phyloP scores from a whole-genome alignment of 371 early-diverging fungal species.

The Syncephalastrum sp. region DNA sequence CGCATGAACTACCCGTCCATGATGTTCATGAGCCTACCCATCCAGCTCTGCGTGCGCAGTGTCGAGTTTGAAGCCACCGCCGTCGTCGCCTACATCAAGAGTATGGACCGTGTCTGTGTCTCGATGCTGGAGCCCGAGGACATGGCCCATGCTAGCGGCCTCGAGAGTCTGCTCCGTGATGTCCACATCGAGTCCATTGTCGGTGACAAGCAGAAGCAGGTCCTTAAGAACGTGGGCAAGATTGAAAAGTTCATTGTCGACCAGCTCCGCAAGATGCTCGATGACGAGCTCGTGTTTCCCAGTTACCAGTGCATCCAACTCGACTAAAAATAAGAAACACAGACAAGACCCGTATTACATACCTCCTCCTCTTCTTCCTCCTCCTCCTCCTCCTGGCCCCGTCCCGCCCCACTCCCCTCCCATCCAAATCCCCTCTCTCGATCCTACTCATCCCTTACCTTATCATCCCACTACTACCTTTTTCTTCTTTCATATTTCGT shows the following conservation, averaged over 20 bases:
- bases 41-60: conserved; percentile 78
- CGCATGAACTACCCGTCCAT: conserved; percentile 92
- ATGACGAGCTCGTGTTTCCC: conserved; percentile 91
- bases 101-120: conserved; percentile 74
- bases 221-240: conserved; percentile 91
- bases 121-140: conserved; percentile 85
- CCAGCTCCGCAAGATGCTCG: conserved; percentile 83
- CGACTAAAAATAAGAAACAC: neutral
- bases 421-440: too few relatives aligned
- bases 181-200: conserved; percentile 87
- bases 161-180: conserved; percentile 64
- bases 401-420: too few relatives aligned
- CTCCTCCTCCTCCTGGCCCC: too few relatives aligned
- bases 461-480: too few relatives aligned
- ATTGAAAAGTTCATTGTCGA: conserved; percentile 90
- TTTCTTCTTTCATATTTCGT: too few relatives aligned
- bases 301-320: conserved; percentile 57
- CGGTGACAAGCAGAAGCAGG: conserved; percentile 87
- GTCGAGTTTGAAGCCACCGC: conserved; percentile 85
- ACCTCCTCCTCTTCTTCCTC: too few relatives aligned
- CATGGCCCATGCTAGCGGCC: conserved; percentile 7
- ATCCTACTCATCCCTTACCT: too few relatives aligned
- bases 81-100: conserved; percentile 83
- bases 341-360: too few relatives aligned
- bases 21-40: conserved; percentile 88